These are phyloP conservation scores for Bromus sterilis DNA, from an alignment of 176 grass and related monocot genomes.

Conservation along the genomic window DNA sequence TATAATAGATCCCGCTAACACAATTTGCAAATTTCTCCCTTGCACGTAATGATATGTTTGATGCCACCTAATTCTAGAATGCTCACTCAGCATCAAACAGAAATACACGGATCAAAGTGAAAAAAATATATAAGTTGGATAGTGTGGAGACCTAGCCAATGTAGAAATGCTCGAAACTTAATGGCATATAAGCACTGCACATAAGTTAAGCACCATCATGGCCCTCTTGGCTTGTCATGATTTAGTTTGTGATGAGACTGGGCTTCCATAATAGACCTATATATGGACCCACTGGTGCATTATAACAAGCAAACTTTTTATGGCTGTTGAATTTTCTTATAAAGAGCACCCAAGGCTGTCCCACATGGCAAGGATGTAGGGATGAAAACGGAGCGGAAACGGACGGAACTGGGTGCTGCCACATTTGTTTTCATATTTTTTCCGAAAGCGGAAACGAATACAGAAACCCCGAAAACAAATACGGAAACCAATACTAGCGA, in stretches of 20 bases:
- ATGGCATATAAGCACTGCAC: not conserved
- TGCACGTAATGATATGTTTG: not conserved
- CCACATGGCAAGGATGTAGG: not conserved
- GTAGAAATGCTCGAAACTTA: not conserved
- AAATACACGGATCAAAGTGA: not conserved
- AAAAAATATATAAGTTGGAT: not conserved
- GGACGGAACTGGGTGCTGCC: no score
- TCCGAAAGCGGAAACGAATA: no score
- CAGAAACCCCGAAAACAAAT: no score
- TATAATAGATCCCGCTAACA: not conserved
- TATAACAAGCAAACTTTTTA: not conserved
- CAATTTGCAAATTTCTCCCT: not conserved
- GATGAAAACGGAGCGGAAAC: no score
- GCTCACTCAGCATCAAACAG: not conserved
- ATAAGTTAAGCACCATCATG: not conserved
- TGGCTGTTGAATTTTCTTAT: slow-evolving; percentile 3
- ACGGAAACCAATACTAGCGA: no score
- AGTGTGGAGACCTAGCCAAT: not conserved
- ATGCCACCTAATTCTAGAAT: not conserved
- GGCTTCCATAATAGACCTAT: not conserved
- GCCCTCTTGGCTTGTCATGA: not conserved
- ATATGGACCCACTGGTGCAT: not conserved
- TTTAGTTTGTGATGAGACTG: not conserved
- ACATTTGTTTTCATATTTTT: no score
- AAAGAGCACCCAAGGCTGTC: not conserved